Conservation (phyloP, 2,329 filamentous ascomycete genomes). For the Trichothecium roseum region DNA sequence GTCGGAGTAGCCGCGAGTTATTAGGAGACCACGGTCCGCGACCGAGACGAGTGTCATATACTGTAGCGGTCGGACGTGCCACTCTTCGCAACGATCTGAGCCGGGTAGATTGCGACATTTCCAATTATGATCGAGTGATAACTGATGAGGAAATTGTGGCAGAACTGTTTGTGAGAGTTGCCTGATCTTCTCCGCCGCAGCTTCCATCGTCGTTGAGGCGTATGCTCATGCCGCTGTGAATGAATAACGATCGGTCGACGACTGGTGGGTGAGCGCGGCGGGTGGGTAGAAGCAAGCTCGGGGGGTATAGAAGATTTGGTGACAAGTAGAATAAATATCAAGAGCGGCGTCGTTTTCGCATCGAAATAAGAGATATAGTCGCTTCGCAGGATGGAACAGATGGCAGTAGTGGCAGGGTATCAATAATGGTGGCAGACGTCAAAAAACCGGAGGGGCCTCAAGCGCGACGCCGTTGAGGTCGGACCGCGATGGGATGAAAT, state of each 20-base stretch:
- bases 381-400: too few relatives aligned
- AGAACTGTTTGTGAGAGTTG: conserved; percentile 40
- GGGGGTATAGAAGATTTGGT: not conserved
- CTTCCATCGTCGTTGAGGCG: conserved; percentile 41
- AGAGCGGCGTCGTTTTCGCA: too few relatives aligned
- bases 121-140: conserved; percentile 36
- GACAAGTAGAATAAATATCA: not conserved
- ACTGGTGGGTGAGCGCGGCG: conserved; percentile 2
- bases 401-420: too few relatives aligned
- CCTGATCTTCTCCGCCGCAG: conserved; percentile 46
- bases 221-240: conserved; percentile 6
- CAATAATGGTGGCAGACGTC: too few relatives aligned
- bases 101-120: conserved; percentile 34
- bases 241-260: not conserved
- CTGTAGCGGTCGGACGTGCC: conserved; percentile 38
- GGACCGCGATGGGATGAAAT: too few relatives aligned
- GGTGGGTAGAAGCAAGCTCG: conserved; percentile 1
- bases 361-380: too few relatives aligned
- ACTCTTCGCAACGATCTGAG: conserved; percentile 33
- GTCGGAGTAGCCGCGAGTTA: conserved; percentile 47
- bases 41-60: conserved; percentile 48
- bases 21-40: conserved; percentile 45
- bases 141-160: conserved; percentile 41
- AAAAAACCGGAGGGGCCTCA: too few relatives aligned
- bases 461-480: too few relatives aligned